phyloP scores from a whole-genome alignment of 2,329 filamentous ascomycete genomes.

The Aspergillus latus region DNA sequence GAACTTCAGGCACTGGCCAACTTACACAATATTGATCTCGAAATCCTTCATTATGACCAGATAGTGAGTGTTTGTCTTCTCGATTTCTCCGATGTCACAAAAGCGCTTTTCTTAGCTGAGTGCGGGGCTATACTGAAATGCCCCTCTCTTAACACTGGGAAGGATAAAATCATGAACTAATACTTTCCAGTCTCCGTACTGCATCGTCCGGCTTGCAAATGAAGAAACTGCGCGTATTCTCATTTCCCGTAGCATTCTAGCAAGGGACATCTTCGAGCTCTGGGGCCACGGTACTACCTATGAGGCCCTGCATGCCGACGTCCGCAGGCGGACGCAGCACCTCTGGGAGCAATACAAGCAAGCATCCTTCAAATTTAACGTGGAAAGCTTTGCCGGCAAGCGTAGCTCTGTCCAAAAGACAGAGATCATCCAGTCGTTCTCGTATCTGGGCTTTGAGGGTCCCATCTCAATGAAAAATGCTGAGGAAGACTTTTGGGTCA shows the following conservation, averaged over 20 bases:
- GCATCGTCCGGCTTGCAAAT: constrained; percentile 69
- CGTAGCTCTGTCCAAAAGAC: constrained; percentile 63
- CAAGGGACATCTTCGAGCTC: constrained; percentile 80
- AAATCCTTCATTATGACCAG: constrained; percentile 72
- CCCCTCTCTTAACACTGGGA: background rate
- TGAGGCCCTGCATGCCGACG: constrained; percentile 64
- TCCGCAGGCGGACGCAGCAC: constrained; percentile 59
- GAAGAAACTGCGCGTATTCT: constrained; percentile 64
- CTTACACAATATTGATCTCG: constrained; percentile 64
- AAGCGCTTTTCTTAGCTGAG: background rate
- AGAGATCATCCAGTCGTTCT: constrained; percentile 78
- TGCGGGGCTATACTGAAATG: background rate
- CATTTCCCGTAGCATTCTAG: constrained; percentile 74
- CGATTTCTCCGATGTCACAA: constrained; percentile 1
- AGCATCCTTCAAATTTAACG: constrained; percentile 74
- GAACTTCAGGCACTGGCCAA: constrained; percentile 80
- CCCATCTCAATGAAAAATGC: constrained; percentile 73
- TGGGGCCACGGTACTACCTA: constrained; percentile 75
- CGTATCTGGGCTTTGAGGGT: constrained; percentile 74
- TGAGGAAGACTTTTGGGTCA: constrained; percentile 73
- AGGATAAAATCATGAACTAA: constrained; percentile 12
- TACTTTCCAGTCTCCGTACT: constrained; percentile 74
- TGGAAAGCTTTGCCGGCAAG: constrained; percentile 80
- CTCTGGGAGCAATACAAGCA: constrained; percentile 67
- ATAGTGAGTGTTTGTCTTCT: constrained; percentile 57